Conservation (phyloP, 1,284 basidiomycete genomes). For the Pseudozyma pruni region DNA sequence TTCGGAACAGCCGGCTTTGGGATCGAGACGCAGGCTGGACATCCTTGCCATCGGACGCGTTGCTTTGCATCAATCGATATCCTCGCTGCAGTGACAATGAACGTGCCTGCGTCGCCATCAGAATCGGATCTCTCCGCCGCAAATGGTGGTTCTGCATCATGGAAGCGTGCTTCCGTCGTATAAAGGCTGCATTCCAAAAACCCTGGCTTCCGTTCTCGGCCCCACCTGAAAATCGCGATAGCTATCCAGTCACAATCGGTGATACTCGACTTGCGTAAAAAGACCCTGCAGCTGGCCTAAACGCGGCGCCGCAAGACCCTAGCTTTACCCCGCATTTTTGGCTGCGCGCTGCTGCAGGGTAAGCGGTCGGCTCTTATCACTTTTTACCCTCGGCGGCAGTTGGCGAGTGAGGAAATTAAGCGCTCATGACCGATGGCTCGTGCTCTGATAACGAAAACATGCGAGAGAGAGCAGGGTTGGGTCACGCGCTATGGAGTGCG, state of each 20-base stretch:
- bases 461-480: no score
- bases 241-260: not conserved
- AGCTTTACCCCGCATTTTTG: slow-evolving; percentile 32
- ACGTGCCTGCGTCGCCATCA: not conserved
- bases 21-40: no score
- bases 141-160: not conserved
- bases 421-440: slow-evolving; percentile 17
- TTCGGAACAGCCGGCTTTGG: no score
- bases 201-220: no score
- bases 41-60: no score
- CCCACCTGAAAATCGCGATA: slow-evolving; percentile 3
- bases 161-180: not conserved
- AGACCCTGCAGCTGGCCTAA: slow-evolving; percentile 7
- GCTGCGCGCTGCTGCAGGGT: slow-evolving; percentile 31
- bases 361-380: slow-evolving; percentile 1
- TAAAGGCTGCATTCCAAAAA: no score
- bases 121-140: no score
- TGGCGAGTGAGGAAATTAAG: not conserved
- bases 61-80: no score
- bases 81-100: no score
- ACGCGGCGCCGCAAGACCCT: not conserved
- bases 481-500: no score
- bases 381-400: not conserved
- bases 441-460: slow-evolving; percentile 3
- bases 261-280: no score